Base-by-base conservation (phyloP, 2,329 filamentous ascomycete genomes). In the Lizonia empirigonia region DNA sequence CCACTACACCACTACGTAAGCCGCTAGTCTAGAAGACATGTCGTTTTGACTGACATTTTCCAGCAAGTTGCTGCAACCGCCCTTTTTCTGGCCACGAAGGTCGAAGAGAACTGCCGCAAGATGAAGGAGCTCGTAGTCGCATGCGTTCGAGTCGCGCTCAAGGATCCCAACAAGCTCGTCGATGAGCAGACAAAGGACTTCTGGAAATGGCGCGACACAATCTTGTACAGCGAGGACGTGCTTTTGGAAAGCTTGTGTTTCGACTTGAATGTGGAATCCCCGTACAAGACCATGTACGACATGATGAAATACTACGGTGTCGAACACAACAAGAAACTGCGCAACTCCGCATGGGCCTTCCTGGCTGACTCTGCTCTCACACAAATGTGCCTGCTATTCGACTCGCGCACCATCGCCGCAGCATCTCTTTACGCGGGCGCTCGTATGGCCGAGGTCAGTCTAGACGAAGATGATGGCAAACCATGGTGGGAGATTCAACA, bases 121-220 rank as follows among this genome's bases (percentile, higher is more conserved):
- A 96, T 96, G 63, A 95, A 91, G 67, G 91, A 97, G 59, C 82
- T 99, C 53, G 93, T 99, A 59, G 88, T 97, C 24, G 90, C 92
- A 1, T 94, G 96, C 64, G 94, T 91, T 53, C 90, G 93, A 60
- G 91, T 97, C 16, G 94, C 93, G 22, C 91, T 97, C 74, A 97
- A 99, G 77, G 93, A 97, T 63, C 81, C 90, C 1, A 89, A 91
- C 64, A 83, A 97, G 52, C 80, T 93, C 45, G 90, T 97, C 44
- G 94, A 99, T 70, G 94, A 97, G 74, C 92, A 97, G 73, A 95
- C 89, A 62, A 97, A 97, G 69, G 94, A 99, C 69, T 99, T 94
- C 71, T 99, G 94, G 94, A 85, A 89, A 67, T 99, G 94, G 94
- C 85, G 91, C 55, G 94, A 99, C 70, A 94, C 88, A 51, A 96